Evolutionary conservation across 2,329 filamentous ascomycete genomes (phyloP).

Genomic region (Curvularia spicifera): DNA sequence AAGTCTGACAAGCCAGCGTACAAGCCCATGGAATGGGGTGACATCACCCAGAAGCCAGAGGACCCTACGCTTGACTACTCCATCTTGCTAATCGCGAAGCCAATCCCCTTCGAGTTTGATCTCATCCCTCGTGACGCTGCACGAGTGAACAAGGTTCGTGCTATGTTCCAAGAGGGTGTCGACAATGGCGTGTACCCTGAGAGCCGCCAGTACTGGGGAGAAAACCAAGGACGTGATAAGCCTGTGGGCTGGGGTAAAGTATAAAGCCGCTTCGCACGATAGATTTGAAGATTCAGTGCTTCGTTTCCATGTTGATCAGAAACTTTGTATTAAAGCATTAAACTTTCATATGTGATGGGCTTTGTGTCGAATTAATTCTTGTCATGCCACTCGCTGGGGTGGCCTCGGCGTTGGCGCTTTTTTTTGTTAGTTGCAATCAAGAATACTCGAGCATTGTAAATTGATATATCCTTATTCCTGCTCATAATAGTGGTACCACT

Average conservation of each 20-base stretch:
- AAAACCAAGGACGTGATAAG: slow-evolving; percentile 42
- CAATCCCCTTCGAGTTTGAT: slow-evolving; percentile 53
- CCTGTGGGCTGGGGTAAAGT: slow-evolving; percentile 47
- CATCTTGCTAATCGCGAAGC: slow-evolving; percentile 55
- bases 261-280: slow-evolving; percentile 23
- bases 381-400: slow-evolving; percentile 7
- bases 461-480: neutral
- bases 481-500: neutral
- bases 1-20: slow-evolving; percentile 20
- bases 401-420: slow-evolving; percentile 13
- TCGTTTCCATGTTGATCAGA: slow-evolving; percentile 3
- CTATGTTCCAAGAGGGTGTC: slow-evolving; percentile 47
- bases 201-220: slow-evolving; percentile 50
- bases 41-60: slow-evolving; percentile 32
- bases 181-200: slow-evolving; percentile 50
- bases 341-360: slow-evolving; percentile 1
- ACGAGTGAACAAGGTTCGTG: slow-evolving; percentile 42
- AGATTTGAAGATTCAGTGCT: slow-evolving; percentile 24
- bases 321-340: neutral
- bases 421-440: neutral
- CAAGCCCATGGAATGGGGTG: slow-evolving; percentile 33
- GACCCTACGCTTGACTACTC: slow-evolving; percentile 55
- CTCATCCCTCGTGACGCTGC: slow-evolving; percentile 45
- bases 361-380: neutral
- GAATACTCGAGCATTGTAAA: neutral